Evolutionary conservation across 2,329 filamentous ascomycete genomes (phyloP), one percentile per base, ranked within the genome.

Genomic region (Ambrosiella beaveri): DNA sequence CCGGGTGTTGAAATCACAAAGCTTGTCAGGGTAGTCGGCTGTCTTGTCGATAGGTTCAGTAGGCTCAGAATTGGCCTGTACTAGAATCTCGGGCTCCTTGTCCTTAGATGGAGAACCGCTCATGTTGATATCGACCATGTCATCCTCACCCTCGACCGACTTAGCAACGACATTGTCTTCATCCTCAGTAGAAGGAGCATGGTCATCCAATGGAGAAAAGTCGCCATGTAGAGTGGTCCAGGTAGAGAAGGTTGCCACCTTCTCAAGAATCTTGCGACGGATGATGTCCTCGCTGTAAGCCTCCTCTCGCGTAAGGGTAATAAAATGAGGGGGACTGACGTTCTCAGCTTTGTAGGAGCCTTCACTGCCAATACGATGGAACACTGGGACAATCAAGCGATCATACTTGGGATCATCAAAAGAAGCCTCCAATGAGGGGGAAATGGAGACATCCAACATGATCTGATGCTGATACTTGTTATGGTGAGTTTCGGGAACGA

Each of bases 71-170:
- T 41, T 36, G 49, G 8, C 27, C 39, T 64, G 62, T 9, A 61
- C 62, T 15, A 61, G 57, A 40, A 62, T 57, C 57, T 65, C 63
- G 59, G 35, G 19, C 5, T 76, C 72, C 13, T 66, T 66, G 1
- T 73, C 72, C 64, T 88, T 84, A 57, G 57, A 36, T 27, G 37
- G 37, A 27, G 40, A 52, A 8, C 39, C 56, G 8, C 81, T 82
- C 84, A 96, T 90, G 6, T 19, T 53, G 13, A 98, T 83, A 66
- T 96, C 87, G 5, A 97, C 86, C 65, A 96, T 81, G 61, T 88
- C 88, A 61, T 96, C 90, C 68, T 96, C 91, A 8, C 88, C 86
- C 67, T 90, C 84, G 1, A 95, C 79, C 2, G 90, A 95, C 36
- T 81, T 78, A 50, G 88, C 84, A 59, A 84, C 79, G 52, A 95